Percentiles rank a stretch among this genome's conserved stretches.
Evolutionary conservation across 2,329 filamentous ascomycete species (phyloP).

Genomic region (Thelonectria olida): DNA sequence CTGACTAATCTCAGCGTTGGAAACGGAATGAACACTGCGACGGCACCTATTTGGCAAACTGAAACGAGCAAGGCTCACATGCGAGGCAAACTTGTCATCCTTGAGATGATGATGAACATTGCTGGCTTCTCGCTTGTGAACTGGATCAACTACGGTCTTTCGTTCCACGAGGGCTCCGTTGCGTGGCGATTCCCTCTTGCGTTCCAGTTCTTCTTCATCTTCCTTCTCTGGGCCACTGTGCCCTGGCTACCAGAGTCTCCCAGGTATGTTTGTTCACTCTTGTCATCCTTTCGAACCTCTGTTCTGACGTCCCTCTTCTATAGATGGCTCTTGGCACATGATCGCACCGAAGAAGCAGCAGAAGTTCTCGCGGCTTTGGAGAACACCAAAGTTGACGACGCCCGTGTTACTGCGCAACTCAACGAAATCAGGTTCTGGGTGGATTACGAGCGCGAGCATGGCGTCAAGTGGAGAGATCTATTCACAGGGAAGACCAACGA

Average conservation of each 20-base stretch:
- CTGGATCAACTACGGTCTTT: slow-evolving; percentile 53
- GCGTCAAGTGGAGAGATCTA: slow-evolving; percentile 6
- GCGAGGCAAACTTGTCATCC: slow-evolving; percentile 4
- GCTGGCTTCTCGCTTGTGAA: slow-evolving; percentile 37
- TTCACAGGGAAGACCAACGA: background rate
- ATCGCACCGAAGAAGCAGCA: slow-evolving; percentile 5
- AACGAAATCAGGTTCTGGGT: slow-evolving; percentile 6
- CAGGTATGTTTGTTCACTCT: background rate
- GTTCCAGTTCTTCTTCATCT: slow-evolving; percentile 45
- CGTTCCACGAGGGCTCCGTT: slow-evolving; percentile 42
- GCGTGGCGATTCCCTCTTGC: slow-evolving; percentile 57
- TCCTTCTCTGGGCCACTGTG: slow-evolving; percentile 42
- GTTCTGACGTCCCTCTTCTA: background rate
- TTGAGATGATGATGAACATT: slow-evolving; percentile 12
- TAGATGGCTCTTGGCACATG: slow-evolving; percentile 8
- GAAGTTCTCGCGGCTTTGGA: slow-evolving; percentile 5
- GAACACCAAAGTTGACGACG: background rate
- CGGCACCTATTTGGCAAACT: slow-evolving; percentile 7
- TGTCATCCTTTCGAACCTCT: background rate
- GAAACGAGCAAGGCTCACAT: background rate
- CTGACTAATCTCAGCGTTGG: background rate
- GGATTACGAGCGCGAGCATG: slow-evolving; percentile 7
- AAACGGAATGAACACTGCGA: slow-evolving; percentile 10
- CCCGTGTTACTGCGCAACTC: background rate
- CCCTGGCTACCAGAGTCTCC: slow-evolving; percentile 33